These are phyloP conservation scores for Pisolithus marmoratus DNA, from an alignment of 768 basidiomycete genomes.

Conservation along the genomic window DNA sequence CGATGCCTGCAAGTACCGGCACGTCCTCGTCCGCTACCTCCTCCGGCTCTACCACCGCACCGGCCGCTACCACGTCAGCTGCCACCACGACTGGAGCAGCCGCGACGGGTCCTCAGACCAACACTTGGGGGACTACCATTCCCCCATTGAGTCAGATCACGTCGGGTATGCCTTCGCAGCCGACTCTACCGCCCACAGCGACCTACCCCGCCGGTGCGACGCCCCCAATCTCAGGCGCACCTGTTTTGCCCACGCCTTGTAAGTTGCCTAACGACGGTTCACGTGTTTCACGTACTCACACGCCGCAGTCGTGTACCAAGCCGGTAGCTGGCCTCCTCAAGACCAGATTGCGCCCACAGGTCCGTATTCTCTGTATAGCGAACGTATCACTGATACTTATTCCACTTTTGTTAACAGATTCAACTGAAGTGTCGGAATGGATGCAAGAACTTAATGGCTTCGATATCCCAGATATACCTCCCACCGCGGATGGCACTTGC, in stretches of 20 bases:
- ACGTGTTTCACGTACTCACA: not conserved
- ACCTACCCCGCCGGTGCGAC: conserved; percentile 56
- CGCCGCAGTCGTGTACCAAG: conserved; percentile 39
- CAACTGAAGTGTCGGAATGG: conserved; percentile 65
- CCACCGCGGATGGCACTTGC: conserved; percentile 69
- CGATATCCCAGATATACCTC: conserved; percentile 58
- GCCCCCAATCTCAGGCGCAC: conserved; percentile 61
- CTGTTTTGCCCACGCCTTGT: conserved; percentile 62
- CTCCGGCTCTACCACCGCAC: not conserved
- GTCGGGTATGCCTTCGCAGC: conserved; percentile 54
- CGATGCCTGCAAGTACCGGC: conserved; percentile 2
- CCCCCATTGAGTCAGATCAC: conserved; percentile 57
- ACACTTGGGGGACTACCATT: conserved; percentile 35
- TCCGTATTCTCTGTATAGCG: conserved; percentile 23
- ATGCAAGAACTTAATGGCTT: conserved; percentile 69
- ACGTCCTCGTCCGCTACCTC: conserved; percentile 6
- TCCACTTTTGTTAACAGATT: conserved; percentile 31
- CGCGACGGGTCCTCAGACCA: conserved; percentile 7
- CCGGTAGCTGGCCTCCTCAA: conserved; percentile 53
- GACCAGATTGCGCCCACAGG: conserved; percentile 58
- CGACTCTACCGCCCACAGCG: conserved; percentile 43
- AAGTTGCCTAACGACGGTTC: conserved; percentile 12
- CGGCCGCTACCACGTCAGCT: not conserved
- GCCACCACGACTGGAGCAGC: not conserved
- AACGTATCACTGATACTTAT: not conserved